Evolutionary conservation across 2,329 filamentous ascomycete species (phyloP), one percentile per base, ranked within the genome.

Genomic region (Tothia fuscella): DNA sequence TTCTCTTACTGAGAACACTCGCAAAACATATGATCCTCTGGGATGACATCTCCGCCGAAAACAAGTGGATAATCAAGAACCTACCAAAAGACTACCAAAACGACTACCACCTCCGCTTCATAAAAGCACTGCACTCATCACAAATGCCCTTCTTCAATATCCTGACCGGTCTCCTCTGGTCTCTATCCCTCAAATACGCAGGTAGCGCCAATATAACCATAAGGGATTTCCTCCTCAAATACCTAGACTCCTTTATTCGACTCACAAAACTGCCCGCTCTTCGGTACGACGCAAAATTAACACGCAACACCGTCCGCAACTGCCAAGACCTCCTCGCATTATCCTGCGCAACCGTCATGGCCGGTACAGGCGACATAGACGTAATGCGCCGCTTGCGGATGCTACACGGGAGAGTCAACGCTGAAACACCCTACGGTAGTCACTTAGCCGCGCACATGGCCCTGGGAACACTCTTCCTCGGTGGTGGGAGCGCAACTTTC

Each of bases 71-170:
- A 38, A 66, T 76, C 41, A 66, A 67, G 25, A 88, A 78, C 47
- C 67, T 96, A 2, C 89, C 89, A 1, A 52, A 59, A 6, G 71
- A 78, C 22, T 93, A 91, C 53, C 77, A 73, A 38, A 55, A 65
- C 10, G 70, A 76, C 32, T 71, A 75, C 45, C 71, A 70, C 19
- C 68, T 94, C 12, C 69, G 68, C 33, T 62, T 63, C 30, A 71
- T 81, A 22, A 66, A 65, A 37, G 67, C 70, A 36, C 67, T 96
- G 35, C 78, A 76, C 43, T 93, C 83, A 45, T 78, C 81, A 35
- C 86, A 96, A 49, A 76, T 98, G 56, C 82, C 91, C 0, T 88
- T 95, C 54, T 94, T 87, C 65, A 89, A 93, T 51, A 93, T 96
- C 44, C 58, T 95, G 28, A 81, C 87, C 1, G 91, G 91, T 0